A percentile compares a stretch with the other conserved stretches of the same genome.
phyloP scores from a whole-genome alignment of 768 basidiomycete species.

The Glaciozyma antarctica region DNA sequence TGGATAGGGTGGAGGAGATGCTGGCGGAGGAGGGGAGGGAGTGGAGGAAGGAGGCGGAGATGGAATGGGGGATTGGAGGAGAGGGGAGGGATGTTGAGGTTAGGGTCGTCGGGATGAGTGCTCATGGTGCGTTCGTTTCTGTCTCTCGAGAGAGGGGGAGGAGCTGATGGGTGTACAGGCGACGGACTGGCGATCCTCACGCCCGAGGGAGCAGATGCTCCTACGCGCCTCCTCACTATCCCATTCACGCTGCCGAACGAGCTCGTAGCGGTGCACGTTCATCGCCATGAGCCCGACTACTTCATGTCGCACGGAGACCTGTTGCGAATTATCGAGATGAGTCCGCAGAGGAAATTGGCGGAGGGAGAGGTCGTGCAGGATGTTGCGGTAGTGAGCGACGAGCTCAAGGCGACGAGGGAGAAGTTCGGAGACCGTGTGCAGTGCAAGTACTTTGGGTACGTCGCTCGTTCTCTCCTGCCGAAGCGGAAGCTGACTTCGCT shows the following conservation, averaged over 20 bases:
- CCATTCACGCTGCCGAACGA: constrained; percentile 83
- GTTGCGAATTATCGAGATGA: constrained; percentile 51
- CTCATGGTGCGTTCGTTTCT: constrained; percentile 50
- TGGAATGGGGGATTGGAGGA: constrained; percentile 32
- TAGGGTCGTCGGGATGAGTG: constrained; percentile 53
- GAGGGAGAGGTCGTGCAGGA: constrained; percentile 29
- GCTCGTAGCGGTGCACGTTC: constrained; percentile 60
- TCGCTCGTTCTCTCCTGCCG: constrained; percentile 18
- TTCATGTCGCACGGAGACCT: constrained; percentile 70
- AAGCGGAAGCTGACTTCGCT: background rate
- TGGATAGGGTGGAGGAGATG: constrained; percentile 47
- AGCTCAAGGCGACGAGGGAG: constrained; percentile 49
- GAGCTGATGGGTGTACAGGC: constrained; percentile 44
- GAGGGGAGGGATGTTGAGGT: constrained; percentile 50
- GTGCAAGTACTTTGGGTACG: constrained; percentile 88
- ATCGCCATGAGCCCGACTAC: constrained; percentile 51
- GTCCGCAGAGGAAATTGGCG: background rate
- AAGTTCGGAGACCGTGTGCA: constrained; percentile 47
- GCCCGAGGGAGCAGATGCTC: constrained; percentile 41
- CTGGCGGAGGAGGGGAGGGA: constrained; percentile 45
- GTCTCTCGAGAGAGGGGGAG: background rate
- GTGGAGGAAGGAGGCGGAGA: constrained; percentile 51
- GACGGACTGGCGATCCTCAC: constrained; percentile 54
- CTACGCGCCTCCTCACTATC: constrained; percentile 69
- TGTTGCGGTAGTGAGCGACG: constrained; percentile 30